Evolutionary conservation across 2,329 filamentous ascomycete genomes (phyloP).

Genomic region (Fusarium circinatum): DNA sequence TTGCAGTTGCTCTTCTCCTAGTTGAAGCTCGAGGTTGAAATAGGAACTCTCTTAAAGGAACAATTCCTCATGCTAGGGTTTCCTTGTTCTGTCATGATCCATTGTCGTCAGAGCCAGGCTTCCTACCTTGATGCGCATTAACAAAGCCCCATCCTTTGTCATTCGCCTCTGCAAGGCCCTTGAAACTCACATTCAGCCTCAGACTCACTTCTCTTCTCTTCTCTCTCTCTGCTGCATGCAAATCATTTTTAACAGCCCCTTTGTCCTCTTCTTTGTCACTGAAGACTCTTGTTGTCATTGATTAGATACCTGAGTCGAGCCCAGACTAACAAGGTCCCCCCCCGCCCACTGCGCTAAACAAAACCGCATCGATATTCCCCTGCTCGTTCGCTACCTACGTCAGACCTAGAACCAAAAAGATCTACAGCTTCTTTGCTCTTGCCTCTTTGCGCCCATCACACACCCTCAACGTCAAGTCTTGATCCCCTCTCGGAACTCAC

Average conservation of each 20-base stretch:
- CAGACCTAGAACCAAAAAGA: conserved; percentile 32
- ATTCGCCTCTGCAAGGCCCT: neutral
- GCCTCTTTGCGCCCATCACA: conserved; percentile 16
- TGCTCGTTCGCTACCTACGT: conserved; percentile 40
- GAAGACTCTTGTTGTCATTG: conserved; percentile 1
- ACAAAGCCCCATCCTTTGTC: conserved; percentile 17
- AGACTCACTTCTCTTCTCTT: neutral
- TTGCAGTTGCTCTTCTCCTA: neutral
- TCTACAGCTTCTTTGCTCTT: conserved; percentile 21
- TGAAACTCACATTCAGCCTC: neutral
- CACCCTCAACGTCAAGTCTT: neutral
- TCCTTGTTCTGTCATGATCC: conserved; percentile 2
- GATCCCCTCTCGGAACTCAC: neutral
- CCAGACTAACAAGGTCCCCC: conserved; percentile 4
- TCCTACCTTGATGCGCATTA: neutral
- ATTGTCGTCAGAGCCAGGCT: neutral
- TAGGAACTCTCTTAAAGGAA: neutral
- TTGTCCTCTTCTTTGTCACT: conserved; percentile 3
- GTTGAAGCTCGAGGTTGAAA: conserved; percentile 2
- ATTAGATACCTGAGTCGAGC: neutral
- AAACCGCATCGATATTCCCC: conserved; percentile 25
- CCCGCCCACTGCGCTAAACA: conserved; percentile 30
- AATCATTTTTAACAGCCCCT: neutral
- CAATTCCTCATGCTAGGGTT: conserved; percentile 4
- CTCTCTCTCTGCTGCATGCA: neutral